A percentile compares a stretch with the other conserved stretches of the same genome.
Conservation (phyloP, 305 asterid species). For the Fraxinus nigra region DNA sequence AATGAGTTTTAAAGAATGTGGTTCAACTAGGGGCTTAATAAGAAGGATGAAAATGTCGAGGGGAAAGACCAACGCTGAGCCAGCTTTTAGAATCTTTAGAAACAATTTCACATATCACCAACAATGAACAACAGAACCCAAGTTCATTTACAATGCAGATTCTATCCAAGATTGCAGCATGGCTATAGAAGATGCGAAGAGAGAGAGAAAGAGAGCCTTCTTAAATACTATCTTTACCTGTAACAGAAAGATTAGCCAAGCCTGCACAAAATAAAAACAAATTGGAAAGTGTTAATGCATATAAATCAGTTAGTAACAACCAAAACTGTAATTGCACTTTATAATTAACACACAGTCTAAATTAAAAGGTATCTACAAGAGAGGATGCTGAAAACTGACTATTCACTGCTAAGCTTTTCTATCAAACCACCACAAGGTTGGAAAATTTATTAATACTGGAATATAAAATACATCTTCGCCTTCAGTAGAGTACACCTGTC, state of each 20-base stretch:
- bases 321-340: neutral
- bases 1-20: neutral
- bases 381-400: neutral
- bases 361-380: neutral
- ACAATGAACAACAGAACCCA: neutral
- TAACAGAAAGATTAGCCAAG: slow-evolving; percentile 63
- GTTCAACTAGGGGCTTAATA: neutral
- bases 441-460: neutral
- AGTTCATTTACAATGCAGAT: neutral
- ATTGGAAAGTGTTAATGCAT: slow-evolving; percentile 19
- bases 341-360: neutral
- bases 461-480: neutral
- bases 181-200: neutral
- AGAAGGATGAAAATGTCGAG: neutral
- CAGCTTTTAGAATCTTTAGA: neutral
- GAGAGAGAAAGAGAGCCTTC: neutral
- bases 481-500: neutral
- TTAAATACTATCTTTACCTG: slow-evolving; percentile 41
- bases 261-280: slow-evolving; percentile 48
- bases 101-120: neutral
- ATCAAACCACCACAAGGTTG: neutral
- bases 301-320: neutral
- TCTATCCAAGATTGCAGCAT: neutral
- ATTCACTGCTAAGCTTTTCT: neutral
- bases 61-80: neutral